Conservation (phyloP, 2,329 filamentous ascomycete species). For the Metarhizium sp. region DNA sequence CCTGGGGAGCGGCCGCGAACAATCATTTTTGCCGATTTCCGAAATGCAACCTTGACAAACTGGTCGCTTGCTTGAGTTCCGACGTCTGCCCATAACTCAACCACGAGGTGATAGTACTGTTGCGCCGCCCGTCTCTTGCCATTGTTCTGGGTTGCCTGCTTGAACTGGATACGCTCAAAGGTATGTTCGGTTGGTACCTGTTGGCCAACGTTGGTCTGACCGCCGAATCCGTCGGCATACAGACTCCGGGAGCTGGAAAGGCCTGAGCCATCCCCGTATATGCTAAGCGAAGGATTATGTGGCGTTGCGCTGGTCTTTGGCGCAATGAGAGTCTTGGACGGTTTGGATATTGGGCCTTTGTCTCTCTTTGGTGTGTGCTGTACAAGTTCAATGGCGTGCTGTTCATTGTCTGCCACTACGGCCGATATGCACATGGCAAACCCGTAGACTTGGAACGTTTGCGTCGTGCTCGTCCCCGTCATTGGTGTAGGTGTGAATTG, state of each 20-base stretch:
- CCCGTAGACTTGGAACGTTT: conserved; percentile 56
- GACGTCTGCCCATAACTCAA: conserved; percentile 70
- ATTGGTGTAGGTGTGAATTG: conserved; percentile 34
- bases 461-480: conserved; percentile 12
- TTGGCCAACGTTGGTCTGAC: conserved; percentile 19
- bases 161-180: conserved; percentile 91
- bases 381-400: conserved; percentile 73
- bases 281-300: conserved; percentile 32
- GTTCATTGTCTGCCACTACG: conserved; percentile 65
- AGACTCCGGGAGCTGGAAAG: conserved; percentile 16
- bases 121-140: conserved; percentile 83
- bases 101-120: conserved; percentile 85
- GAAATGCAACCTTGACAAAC: conserved; percentile 62
- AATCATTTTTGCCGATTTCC: conserved; percentile 72
- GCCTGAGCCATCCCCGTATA: conserved; percentile 31
- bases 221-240: conserved; percentile 34
- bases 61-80: conserved; percentile 38
- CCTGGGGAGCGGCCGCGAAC: conserved; percentile 78
- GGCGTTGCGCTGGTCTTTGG: conserved; percentile 53
- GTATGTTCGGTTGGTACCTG: conserved; percentile 44
- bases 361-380: conserved; percentile 90
- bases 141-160: conserved; percentile 88
- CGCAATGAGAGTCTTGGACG: conserved; percentile 57
- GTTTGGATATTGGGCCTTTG: conserved; percentile 71
- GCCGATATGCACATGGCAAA: conserved; percentile 83